Percentiles rank a stretch among this genome's conserved stretches.
These are phyloP conservation scores for Ilex paraguariensis DNA, from an alignment of 305 asterid species.

Conservation along the genomic window DNA sequence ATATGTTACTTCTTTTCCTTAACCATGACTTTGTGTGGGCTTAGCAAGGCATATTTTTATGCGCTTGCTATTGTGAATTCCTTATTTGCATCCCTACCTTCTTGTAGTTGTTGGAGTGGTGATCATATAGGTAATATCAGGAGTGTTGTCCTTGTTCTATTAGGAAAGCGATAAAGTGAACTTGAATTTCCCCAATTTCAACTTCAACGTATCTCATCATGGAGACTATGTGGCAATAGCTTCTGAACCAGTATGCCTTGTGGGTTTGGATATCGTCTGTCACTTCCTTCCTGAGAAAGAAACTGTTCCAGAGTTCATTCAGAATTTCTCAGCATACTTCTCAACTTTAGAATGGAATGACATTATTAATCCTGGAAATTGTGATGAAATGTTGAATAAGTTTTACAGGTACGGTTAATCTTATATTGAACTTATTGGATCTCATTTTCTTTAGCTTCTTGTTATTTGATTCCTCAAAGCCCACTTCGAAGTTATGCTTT, in stretches of 20 bases:
- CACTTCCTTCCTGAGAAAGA: constrained; percentile 57
- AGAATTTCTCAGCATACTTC: constrained; percentile 61
- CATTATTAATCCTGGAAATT: constrained; percentile 43
- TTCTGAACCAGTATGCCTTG: constrained; percentile 85
- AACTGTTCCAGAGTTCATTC: constrained; percentile 48
- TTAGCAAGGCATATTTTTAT: not conserved
- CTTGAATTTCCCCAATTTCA: constrained; percentile 55
- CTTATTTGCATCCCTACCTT: no score
- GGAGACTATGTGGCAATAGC: constrained; percentile 93
- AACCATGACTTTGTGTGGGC: not conserved
- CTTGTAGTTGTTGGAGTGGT: no score
- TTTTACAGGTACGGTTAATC: constrained; percentile 55
- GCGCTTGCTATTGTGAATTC: no score
- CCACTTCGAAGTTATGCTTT: no score
- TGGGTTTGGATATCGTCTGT: constrained; percentile 80
- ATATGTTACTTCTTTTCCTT: not conserved
- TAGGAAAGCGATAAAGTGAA: constrained; percentile 43
- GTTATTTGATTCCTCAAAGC: no score
- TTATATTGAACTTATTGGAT: not conserved
- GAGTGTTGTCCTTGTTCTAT: not conserved
- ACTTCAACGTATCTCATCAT: constrained; percentile 82
- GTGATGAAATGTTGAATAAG: constrained; percentile 45
- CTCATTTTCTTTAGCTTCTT: not conserved
- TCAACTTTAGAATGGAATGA: constrained; percentile 67
- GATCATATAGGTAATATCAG: no score